phyloP scores from a whole-genome alignment of 257 asterid species.

The Thymus quinquecostatus region DNA sequence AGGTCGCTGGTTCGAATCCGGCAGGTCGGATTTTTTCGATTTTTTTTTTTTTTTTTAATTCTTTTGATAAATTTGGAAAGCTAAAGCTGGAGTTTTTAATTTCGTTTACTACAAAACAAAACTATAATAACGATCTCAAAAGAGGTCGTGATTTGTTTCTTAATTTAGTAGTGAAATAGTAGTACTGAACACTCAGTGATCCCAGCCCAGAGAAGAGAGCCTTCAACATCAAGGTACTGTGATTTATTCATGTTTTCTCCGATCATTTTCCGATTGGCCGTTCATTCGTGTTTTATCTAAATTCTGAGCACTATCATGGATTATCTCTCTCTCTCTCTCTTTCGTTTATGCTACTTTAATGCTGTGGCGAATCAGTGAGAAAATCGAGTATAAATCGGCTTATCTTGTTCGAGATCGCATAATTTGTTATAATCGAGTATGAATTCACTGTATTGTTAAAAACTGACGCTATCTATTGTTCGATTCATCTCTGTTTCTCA shows the following conservation, averaged over 20 bases:
- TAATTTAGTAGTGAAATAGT: not conserved
- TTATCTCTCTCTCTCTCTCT: not conserved
- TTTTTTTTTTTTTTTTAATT: not conserved
- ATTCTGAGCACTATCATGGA: not conserved
- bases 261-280: not conserved
- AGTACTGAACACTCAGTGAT: not conserved
- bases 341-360: not conserved
- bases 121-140: too few relatives aligned
- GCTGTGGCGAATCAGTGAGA: conserved; percentile 13
- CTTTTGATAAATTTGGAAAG: too few relatives aligned
- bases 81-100: too few relatives aligned
- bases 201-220: not conserved
- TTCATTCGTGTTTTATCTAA: not conserved
- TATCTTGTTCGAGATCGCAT: not conserved
- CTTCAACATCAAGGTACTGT: conserved; percentile 26
- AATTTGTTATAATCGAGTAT: not conserved
- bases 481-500: conserved; percentile 16
- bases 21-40: conserved; percentile 63
- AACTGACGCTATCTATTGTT: not conserved
- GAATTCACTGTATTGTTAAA: not conserved
- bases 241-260: not conserved
- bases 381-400: not conserved
- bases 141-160: too few relatives aligned
- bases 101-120: too few relatives aligned
- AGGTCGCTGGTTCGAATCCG: conserved; percentile 99